Evolutionary conservation across 306 rosid genomes (phyloP), one percentile per base, ranked within the genome.

Genomic region (Carpinus viminea): DNA sequence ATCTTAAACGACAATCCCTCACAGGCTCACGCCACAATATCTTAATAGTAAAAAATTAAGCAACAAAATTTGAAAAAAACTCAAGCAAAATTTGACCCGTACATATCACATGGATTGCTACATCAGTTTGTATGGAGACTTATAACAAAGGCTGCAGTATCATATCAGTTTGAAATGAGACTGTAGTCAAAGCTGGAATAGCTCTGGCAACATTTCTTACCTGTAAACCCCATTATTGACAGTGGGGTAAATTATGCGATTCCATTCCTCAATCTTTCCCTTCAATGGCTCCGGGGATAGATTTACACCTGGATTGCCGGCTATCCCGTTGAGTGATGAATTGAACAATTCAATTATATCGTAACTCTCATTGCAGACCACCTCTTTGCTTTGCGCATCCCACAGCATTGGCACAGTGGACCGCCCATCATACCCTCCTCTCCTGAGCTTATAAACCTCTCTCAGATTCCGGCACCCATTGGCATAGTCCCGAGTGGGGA

Each of bases 181-280:
- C 31, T 28, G 31, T 28, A 28, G 31, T 28, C 1, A 28, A 28
- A 28, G 31, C 31, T 28, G 31, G 31, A 28, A 28, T 28, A 28
- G 31, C 31, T 36, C 5, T 36, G 41, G 41, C 41, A 48, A 5
- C 3, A 7, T 18, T 7, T 8, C 10, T 86, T 71, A 92, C 97
- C 97, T 92, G 56, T 92, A 93, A 43, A 95, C 98, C 38, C 98
- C 98, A 65, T 93, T 95, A 46, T 93, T 95, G 18, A 95, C 97
- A 62, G 87, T 86, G 17, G 94, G 97, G 72, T 95, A 95, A 16
- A 95, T 91, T 36, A 91, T 51, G 48, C 71, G 76, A 81, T 91
- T 90, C 99, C 99, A 93, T 46, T 88, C 90, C 73, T 90, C 89
- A 65, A 95, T 91, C 86, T 82, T 77, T 7, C 66, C 90, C 84